A percentile compares a stretch with the other conserved stretches of the same genome.
Conservation (phyloP, 164 flowering plant genomes). For the Kalanchoe fedtschenkoi region DNA sequence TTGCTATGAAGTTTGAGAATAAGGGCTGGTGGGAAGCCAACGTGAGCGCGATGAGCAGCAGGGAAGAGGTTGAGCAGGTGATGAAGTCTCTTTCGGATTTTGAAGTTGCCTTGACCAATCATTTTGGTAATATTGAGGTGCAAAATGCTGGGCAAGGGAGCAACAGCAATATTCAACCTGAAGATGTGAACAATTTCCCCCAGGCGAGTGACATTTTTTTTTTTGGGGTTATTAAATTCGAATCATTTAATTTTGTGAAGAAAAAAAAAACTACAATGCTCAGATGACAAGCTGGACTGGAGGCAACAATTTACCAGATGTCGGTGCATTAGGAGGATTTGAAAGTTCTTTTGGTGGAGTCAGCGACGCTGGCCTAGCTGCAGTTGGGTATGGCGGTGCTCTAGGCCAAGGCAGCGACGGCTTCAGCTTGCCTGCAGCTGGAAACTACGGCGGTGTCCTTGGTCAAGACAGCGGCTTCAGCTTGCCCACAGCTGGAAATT, state of each 20-base stretch:
- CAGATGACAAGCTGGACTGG: background rate
- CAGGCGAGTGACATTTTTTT: too few relatives aligned
- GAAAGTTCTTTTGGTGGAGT: background rate
- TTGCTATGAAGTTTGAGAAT: background rate
- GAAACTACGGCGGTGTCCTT: background rate
- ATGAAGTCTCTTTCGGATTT: background rate
- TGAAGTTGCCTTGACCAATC: background rate
- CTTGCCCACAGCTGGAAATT: too few relatives aligned
- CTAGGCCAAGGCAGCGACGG: background rate
- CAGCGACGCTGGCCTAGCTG: background rate
- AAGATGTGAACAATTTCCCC: background rate
- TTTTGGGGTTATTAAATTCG: too few relatives aligned
- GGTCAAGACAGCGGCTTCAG: background rate
- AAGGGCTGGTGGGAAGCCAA: slow-evolving; percentile 6
- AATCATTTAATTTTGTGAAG: background rate
- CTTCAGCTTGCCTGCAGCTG: background rate
- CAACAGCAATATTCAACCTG: background rate
- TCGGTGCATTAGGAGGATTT: background rate
- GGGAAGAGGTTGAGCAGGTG: background rate
- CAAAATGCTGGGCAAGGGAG: background rate
- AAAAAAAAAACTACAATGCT: too few relatives aligned
- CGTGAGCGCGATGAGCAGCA: background rate
- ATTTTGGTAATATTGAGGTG: background rate
- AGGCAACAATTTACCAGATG: background rate
- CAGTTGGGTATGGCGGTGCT: background rate